Conservation (phyloP, 805 yeast genomes). For the Ogataea ramenticola region DNA sequence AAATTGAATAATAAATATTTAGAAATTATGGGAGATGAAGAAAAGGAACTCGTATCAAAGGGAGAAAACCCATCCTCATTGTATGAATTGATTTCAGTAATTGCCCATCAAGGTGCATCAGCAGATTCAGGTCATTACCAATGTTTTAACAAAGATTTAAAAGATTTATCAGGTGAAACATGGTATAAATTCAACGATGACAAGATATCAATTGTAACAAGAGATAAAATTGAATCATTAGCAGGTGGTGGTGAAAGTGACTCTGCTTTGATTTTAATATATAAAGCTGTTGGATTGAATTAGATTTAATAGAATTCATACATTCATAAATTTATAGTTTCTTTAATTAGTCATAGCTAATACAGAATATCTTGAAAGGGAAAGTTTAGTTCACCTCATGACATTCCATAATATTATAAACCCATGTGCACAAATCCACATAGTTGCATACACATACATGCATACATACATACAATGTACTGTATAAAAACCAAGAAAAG, state of each 20-base stretch:
- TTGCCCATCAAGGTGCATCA: constrained; percentile 91
- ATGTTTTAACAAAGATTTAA: constrained; percentile 70
- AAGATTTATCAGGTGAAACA: constrained; percentile 54
- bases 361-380: too few relatives aligned
- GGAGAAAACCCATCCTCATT: constrained; percentile 85
- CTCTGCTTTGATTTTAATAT: constrained; percentile 82
- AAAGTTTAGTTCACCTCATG: too few relatives aligned
- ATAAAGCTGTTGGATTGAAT: constrained; percentile 62
- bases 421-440: too few relatives aligned
- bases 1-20: constrained; percentile 44
- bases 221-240: constrained; percentile 73
- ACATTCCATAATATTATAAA: too few relatives aligned
- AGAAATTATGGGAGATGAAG: constrained; percentile 34
- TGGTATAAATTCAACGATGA: constrained; percentile 98
- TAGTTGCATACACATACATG: too few relatives aligned
- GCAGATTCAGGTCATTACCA: constrained; percentile 98
- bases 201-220: constrained; percentile 68
- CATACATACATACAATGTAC: too few relatives aligned
- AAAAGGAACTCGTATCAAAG: constrained; percentile 31
- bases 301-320: too few relatives aligned
- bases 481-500: too few relatives aligned
- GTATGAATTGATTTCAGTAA: constrained; percentile 73
- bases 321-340: too few relatives aligned
- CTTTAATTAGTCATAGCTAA: too few relatives aligned
- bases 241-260: constrained; percentile 99